phyloP scores from a whole-genome alignment of 225 moss, liverwort and hornwort genomes.

The Bryum argenteum region DNA sequence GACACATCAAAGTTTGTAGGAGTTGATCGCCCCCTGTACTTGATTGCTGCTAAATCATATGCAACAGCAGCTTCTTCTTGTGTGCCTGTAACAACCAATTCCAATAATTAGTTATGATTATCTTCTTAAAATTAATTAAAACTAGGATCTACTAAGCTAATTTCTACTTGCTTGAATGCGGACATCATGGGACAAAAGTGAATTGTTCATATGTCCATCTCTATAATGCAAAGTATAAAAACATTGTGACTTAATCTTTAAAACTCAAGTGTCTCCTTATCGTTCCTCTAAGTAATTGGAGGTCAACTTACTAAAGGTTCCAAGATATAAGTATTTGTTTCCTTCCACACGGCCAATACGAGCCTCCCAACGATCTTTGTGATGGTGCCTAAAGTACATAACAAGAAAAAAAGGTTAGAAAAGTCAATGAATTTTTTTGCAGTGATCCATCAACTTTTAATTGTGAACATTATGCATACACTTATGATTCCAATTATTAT shows the following conservation, averaged over 20 bases:
- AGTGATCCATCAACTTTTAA: too few relatives aligned
- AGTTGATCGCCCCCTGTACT: constrained; percentile 50
- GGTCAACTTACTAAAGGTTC: constrained; percentile 53
- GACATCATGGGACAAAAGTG: too few relatives aligned
- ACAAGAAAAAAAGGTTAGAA: not conserved
- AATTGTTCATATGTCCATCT: too few relatives aligned
- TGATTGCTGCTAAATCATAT: constrained; percentile 65
- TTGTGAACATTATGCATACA: too few relatives aligned
- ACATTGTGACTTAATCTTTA: too few relatives aligned
- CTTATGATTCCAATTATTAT: too few relatives aligned
- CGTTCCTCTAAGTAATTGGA: too few relatives aligned
- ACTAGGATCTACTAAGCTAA: too few relatives aligned
- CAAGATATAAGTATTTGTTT: constrained; percentile 70
- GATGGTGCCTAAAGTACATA: constrained; percentile 38
- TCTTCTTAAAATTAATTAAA: not conserved
- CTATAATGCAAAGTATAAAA: too few relatives aligned
- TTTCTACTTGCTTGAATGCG: too few relatives aligned
- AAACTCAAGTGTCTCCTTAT: too few relatives aligned
- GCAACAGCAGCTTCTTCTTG: constrained; percentile 77
- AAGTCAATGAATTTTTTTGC: too few relatives aligned
- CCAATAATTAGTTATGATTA: not conserved
- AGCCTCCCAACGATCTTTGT: constrained; percentile 55
- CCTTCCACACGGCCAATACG: constrained; percentile 55
- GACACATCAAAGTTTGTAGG: constrained; percentile 68
- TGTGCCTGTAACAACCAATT: constrained; percentile 35